Evolutionary conservation across 2,329 filamentous ascomycete species (phyloP), one percentile per base, ranked within the genome.

Genomic region (Coleophoma crateriformis): DNA sequence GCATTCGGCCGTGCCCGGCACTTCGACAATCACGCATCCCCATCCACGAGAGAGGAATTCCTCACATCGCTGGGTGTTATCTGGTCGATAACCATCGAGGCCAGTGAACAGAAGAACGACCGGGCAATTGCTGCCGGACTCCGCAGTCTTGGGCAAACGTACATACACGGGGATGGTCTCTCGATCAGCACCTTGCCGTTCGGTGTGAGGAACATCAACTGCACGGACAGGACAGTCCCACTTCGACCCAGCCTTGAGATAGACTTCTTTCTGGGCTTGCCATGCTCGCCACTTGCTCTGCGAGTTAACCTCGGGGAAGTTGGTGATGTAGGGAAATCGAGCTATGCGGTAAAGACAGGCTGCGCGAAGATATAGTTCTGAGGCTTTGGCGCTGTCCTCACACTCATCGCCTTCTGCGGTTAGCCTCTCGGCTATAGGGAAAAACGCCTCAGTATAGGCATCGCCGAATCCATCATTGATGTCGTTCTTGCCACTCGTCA

Each of bases 301-400:
- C 40, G 70, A 69, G 56, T 59, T 72, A 38, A 70, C 53, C 2
- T 51, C 46, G 0, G 74, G 72, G 45, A 65, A 69, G 3, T 62
- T 55, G 3, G 69, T 66, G 55, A 78, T 70, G 57, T 78, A 77
- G 3, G 87, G 86, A 61, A 90, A 90, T 14, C 87, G 77, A 0
- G 84, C 76, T 56, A 90, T 89, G 47, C 87, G 78, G 65, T 87
- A 84, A n/a, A 90, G 74, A 22, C 84, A 81, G 19, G 85, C 85
- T 5, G 84, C 84, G 19, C 86, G 81, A n/a, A 88, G 73, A 65
- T 84, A 88, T 15, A 85, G 72, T 34, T 77, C 77, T 4, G 77
- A 78, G 1, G 85, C 84, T 39, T 73, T 72, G 37, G 73, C 70
- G 4, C 62, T 64, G 50, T 84, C 71, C 27, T 74, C 77, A 1